These are phyloP conservation scores for Trypanosoma lewisi DNA, from an alignment of 208 protist species.

Conservation along the genomic window DNA sequence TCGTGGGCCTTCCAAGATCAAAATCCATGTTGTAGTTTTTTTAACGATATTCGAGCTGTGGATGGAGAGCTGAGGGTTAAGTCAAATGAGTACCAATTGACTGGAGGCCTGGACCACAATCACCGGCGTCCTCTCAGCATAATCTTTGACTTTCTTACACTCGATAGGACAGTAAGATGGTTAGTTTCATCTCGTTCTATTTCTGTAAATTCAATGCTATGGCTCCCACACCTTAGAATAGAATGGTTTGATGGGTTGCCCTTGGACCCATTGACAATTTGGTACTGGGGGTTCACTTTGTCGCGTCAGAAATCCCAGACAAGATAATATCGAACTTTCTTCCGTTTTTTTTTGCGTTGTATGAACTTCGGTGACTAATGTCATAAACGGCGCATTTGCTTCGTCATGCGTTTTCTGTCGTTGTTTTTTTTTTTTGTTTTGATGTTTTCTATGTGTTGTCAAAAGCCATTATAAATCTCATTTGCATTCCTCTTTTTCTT, in stretches of 20 bases:
- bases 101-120: background rate
- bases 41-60: slow-evolving; percentile 36
- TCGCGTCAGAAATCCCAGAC: background rate
- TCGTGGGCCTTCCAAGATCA: slow-evolving; percentile 36
- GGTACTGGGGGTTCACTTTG: slow-evolving; percentile 27
- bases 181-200: background rate
- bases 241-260: slow-evolving; percentile 27
- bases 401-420: background rate
- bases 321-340: background rate
- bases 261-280: slow-evolving; percentile 26
- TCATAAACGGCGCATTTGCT: background rate
- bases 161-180: slow-evolving; percentile 24
- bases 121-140: background rate
- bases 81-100: slow-evolving; percentile 5
- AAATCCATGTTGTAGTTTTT: slow-evolving; percentile 28
- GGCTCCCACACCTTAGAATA: slow-evolving; percentile 16
- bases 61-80: slow-evolving; percentile 25
- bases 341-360: background rate
- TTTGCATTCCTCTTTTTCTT: background rate
- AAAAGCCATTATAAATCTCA: background rate
- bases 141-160: slow-evolving; percentile 25
- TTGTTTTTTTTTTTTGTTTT: slow-evolving; percentile 3
- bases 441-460: background rate
- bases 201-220: slow-evolving; percentile 8
- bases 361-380: background rate